phyloP scores from a whole-genome alignment of 257 asterid species.

The Paulownia fortunei region DNA sequence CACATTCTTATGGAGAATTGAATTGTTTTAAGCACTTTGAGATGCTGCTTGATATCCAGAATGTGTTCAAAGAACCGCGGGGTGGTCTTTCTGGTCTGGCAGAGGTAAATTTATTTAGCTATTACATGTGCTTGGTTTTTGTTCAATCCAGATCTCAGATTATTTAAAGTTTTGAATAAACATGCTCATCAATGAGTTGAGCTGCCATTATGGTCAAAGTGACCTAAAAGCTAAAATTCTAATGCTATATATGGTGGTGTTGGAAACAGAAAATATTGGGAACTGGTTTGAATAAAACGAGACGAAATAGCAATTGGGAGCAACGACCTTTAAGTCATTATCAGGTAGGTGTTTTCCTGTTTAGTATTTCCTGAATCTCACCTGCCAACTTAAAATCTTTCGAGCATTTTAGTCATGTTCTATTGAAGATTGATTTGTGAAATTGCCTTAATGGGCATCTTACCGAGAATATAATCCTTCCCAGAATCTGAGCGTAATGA shows the following conservation, averaged over 20 bases:
- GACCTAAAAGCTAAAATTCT: not conserved
- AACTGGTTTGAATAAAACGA: constrained; percentile 80
- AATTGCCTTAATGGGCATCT: not conserved
- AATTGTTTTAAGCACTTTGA: constrained; percentile 81
- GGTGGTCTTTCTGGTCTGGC: constrained; percentile 98
- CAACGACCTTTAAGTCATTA: constrained; percentile 77
- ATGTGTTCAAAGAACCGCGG: constrained; percentile 71
- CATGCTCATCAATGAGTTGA: not conserved
- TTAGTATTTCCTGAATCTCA: not conserved
- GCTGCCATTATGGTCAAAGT: constrained; percentile 18
- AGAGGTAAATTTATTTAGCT: constrained; percentile 55
- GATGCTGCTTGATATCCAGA: constrained; percentile 94
- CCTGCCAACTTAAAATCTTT: not conserved
- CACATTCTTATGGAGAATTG: constrained; percentile 74
- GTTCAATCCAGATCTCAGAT: not conserved
- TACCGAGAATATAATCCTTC: not conserved
- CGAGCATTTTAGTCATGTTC: not conserved
- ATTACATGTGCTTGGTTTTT: constrained; percentile 14
- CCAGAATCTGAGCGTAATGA: not conserved
- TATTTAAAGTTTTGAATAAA: not conserved
- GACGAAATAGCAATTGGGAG: constrained; percentile 99
- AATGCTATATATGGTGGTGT: constrained; percentile 28
- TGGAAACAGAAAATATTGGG: constrained; percentile 82
- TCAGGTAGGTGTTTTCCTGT: constrained; percentile 58
- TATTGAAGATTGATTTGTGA: not conserved